Evolutionary conservation across 371 early-diverging fungal species (phyloP), one percentile per base, ranked within the genome.

Genomic region (Mortierella sp.): DNA sequence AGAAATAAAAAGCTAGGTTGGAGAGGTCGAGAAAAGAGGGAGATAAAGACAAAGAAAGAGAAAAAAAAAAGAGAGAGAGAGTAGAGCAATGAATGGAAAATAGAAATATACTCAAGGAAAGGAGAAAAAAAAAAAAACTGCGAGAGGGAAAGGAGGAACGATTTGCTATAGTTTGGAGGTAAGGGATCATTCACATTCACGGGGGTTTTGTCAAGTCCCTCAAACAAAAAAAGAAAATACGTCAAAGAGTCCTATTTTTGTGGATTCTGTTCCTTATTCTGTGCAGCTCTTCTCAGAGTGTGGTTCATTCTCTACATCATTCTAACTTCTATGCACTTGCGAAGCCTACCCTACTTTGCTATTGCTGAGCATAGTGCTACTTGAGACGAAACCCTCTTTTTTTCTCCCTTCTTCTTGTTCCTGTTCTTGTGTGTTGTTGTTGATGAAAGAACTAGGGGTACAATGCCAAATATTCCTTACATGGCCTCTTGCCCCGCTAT

Each of bases 11-110:
- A 9, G 29, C 12, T 10, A 53, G 29, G 28, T 9, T 13, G 53
- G 53, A 5, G 19, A 53, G 29, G 12, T 4, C 19, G 49, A n/a
- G 22, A 19, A 22, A 23, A 49, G 23, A 49, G 8, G 19, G 49
- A 49, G 32, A 54, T 42, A 35, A 55, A 55, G 54, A 55, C 17
- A 43, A 40, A 58, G 51, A 64, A 51, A 35, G 31, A 53, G 34
- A 17, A n/a, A 53, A 34, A 29, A 45, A 17, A 26, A 22, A 32
- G 61, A 58, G 26, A 53, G 12, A 42, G 23, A 23, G 13, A 51
- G 37, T 61, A 54, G 15, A 53, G 43, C 34, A 62, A n/a, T 13
- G 19, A 22, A 40, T 3, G 9, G 35, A 45, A 12, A 37, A 55
- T 23, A 57, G 22, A 53, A 45, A 19, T 42, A 61, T 53, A 54